Evolutionary conservation across 2,329 filamentous ascomycete genomes (phyloP).

Genomic region (Dactylonectria macrodidyma): DNA sequence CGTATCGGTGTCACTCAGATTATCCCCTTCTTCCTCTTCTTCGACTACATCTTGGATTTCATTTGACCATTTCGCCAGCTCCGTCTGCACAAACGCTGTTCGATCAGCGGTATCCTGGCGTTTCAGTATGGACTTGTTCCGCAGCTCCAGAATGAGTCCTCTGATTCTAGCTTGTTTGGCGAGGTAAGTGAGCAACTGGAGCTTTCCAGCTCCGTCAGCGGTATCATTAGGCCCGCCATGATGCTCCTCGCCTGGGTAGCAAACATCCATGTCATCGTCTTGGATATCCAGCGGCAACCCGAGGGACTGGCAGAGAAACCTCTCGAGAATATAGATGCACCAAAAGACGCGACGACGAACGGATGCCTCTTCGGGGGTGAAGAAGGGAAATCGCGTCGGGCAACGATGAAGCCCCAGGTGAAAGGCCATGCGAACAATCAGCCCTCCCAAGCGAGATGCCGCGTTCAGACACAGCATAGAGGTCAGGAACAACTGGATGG

Average conservation of each 20-base stretch:
- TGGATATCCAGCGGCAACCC: constrained; percentile 69
- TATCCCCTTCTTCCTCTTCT: constrained; percentile 47
- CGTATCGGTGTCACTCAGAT: constrained; percentile 14
- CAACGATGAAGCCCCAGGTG: constrained; percentile 73
- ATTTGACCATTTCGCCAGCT: constrained; percentile 67
- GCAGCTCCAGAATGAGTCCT: constrained; percentile 66
- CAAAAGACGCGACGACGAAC: constrained; percentile 69
- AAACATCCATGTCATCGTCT: constrained; percentile 72
- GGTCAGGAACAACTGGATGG: constrained; percentile 68
- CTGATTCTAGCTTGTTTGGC: constrained; percentile 64
- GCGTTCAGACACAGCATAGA: constrained; percentile 71
- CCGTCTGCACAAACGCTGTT: constrained; percentile 62
- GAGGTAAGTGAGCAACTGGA: constrained; percentile 57
- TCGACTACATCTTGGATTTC: constrained; percentile 65
- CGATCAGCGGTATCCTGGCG: constrained; percentile 59
- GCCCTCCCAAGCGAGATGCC: constrained; percentile 68
- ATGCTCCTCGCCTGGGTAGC: constrained; percentile 64
- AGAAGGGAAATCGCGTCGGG: constrained; percentile 66
- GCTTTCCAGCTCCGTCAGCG: constrained; percentile 42
- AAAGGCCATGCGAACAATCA: constrained; percentile 69
- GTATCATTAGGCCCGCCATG: constrained; percentile 50
- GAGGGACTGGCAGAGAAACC: constrained; percentile 69
- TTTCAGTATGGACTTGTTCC: constrained; percentile 65
- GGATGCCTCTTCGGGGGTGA: constrained; percentile 61
- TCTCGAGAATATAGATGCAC: constrained; percentile 69